Conservation (phyloP, 2,329 filamentous ascomycete genomes). For the Pseudocercospora musae region DNA sequence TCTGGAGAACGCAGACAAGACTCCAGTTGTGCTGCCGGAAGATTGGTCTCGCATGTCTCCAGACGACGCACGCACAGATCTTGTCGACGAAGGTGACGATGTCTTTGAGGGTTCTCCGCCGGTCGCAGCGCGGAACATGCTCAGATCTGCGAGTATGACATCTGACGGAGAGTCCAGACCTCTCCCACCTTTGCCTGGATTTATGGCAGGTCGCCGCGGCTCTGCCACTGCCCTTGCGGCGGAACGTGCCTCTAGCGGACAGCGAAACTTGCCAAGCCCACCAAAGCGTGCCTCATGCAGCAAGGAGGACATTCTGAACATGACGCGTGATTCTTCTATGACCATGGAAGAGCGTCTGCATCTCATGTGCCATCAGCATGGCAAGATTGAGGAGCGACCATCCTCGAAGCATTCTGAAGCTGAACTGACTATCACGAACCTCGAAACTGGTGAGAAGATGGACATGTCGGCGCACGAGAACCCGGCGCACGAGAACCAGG, state of each 20-base stretch:
- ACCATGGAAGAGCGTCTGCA: constrained; percentile 80
- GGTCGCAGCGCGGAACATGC: constrained; percentile 52
- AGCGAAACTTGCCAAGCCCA: constrained; percentile 68
- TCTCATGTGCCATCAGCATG: constrained; percentile 63
- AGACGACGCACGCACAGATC: constrained; percentile 55
- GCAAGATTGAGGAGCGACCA: constrained; percentile 17
- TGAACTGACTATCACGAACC: constrained; percentile 30
- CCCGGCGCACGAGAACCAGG: constrained; percentile 21
- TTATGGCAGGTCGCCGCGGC: constrained; percentile 49
- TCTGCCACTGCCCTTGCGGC: constrained; percentile 66
- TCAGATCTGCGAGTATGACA: constrained; percentile 68
- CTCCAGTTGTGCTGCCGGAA: constrained; percentile 93
- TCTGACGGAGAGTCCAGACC: constrained; percentile 81
- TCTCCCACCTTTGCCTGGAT: constrained; percentile 77
- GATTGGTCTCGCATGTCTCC: constrained; percentile 84
- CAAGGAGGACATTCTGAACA: constrained; percentile 74
- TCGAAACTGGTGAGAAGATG: constrained; percentile 28
- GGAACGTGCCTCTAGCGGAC: constrained; percentile 65
- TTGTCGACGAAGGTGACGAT: constrained; percentile 58
- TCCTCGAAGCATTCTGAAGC: constrained; percentile 22
- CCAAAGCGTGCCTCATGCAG: constrained; percentile 64
- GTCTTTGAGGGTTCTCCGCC: constrained; percentile 58
- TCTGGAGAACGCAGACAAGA: constrained; percentile 93
- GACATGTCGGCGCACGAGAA: constrained; percentile 22
- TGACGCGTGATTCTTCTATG: constrained; percentile 68